Conservation (phyloP, 2,329 filamentous ascomycete species). For the Didymella sp. region DNA sequence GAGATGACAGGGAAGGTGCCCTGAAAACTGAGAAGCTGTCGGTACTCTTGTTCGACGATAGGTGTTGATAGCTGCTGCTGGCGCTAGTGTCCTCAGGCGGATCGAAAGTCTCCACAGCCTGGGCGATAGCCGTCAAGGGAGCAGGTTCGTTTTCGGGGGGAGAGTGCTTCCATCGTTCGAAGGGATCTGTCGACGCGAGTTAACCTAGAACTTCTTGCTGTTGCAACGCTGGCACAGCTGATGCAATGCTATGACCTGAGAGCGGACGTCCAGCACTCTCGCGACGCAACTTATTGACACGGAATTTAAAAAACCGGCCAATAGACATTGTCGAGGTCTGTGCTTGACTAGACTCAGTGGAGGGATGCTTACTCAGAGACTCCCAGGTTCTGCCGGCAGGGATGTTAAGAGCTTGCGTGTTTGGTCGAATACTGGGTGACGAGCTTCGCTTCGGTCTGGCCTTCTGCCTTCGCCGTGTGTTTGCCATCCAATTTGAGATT, state of each 20-base stretch:
- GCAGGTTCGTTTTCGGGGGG: constrained; percentile 74
- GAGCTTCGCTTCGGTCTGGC: constrained; percentile 70
- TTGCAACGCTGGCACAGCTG: constrained; percentile 20
- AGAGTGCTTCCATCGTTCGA: constrained; percentile 73
- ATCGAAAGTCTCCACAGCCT: constrained; percentile 60
- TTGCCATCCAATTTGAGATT: constrained; percentile 91
- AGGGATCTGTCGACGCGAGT: constrained; percentile 61
- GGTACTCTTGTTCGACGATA: constrained; percentile 57
- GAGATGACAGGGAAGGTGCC: constrained; percentile 61
- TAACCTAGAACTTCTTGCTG: constrained; percentile 47
- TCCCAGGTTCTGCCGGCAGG: constrained; percentile 67
- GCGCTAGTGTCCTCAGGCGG: constrained; percentile 40
- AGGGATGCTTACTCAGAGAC: constrained; percentile 43
- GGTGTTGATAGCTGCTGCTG: constrained; percentile 55
- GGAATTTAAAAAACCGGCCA: constrained; percentile 37
- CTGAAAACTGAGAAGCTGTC: constrained; percentile 59
- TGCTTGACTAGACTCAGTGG: constrained; percentile 19
- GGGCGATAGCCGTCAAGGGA: constrained; percentile 67
- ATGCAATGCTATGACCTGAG: constrained; percentile 7
- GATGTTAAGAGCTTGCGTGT: constrained; percentile 74
- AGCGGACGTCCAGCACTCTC: neutral
- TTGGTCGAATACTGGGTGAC: constrained; percentile 71
- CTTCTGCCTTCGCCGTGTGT: constrained; percentile 84
- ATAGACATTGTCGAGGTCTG: neutral
- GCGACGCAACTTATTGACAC: constrained; percentile 16